These are phyloP conservation scores for Jatropha curcas DNA, from an alignment of 345 rosid species.

Conservation along the genomic window DNA sequence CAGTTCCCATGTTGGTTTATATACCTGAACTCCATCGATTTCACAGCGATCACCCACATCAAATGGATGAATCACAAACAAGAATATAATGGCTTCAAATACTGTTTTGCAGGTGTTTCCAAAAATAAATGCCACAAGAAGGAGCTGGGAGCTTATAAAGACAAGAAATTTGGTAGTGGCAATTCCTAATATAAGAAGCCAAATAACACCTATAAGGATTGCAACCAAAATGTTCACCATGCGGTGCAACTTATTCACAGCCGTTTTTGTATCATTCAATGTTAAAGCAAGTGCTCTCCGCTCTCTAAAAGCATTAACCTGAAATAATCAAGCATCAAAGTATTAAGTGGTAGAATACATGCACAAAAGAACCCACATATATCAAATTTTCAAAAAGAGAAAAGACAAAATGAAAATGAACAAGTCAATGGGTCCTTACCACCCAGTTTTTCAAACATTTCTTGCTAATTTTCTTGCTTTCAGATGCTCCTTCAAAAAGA, in stretches of 20 bases:
- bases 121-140: slow-evolving; percentile 31
- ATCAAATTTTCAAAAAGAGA: no score
- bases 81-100: slow-evolving; percentile 32
- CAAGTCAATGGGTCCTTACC: slow-evolving; percentile 22
- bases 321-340: slow-evolving; percentile 7
- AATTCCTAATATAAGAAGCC: slow-evolving; percentile 38
- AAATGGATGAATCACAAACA: slow-evolving; percentile 34
- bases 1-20: not conserved
- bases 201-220: slow-evolving; percentile 22
- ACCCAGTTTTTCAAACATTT: slow-evolving; percentile 37
- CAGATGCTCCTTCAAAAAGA: slow-evolving; percentile 36
- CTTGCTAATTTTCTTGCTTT: slow-evolving; percentile 35
- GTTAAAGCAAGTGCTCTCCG: slow-evolving; percentile 35
- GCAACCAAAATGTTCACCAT: slow-evolving; percentile 29
- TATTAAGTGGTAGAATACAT: not conserved
- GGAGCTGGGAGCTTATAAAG: slow-evolving; percentile 31
- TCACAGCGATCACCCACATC: slow-evolving; percentile 38
- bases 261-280: slow-evolving; percentile 34
- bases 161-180: slow-evolving; percentile 33
- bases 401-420: not conserved
- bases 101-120: slow-evolving; percentile 33
- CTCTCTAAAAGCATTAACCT: slow-evolving; percentile 39
- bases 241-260: slow-evolving; percentile 32
- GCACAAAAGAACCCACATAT: not conserved
- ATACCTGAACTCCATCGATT: slow-evolving; percentile 36